Base-by-base conservation (phyloP, 164 flowering plant species). In the Santalum album region DNA sequence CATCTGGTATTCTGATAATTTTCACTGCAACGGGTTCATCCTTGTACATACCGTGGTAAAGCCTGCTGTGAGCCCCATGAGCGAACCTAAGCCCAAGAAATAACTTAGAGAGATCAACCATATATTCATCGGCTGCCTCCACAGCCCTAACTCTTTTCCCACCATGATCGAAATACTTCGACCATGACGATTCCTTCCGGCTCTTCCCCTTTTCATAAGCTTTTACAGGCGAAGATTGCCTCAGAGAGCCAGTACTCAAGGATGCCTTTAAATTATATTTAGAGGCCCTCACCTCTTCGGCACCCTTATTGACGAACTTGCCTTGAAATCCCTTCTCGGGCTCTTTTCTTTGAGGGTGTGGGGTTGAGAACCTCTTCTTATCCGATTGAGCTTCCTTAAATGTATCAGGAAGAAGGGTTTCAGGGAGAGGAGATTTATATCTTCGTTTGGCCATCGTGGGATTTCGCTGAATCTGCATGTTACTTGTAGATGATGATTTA, bases 1-100 rank as follows among this genome's bases (percentile, higher is more conserved):
- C 84, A 76, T 85, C 95, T 4, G 95, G 94, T 25, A 70, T 71
- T 22, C 69, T 62, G 44, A 90, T 76, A 51, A 90, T 75, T 55
- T 90, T 90, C 20, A 87, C 83, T 0, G 97, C 97, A 56, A 85
- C 96, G 57, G 87, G 66, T 55, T 76, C 71, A 51, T 80, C 91
- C 43, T 83, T 77, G 40, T 90, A 90, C 9, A 75, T 65, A 3
- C 96, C 97, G 65, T 79, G 95, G 66, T 90, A 87, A 63, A 90
- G 85, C 56, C 77, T 63, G 59, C 97, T 87, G 63, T 90, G 80
- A 7, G 96, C 89, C 25, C 97, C 97, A 56, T 72, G 76, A 36
- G 96, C 96, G 69, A 90, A 87, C 38, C 67, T 80, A 52, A 49
- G 71, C 29, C 96, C 97, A 55, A 85, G 64, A 35, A 75, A 78